A percentile compares a stretch with the other conserved stretches of the same genome.
Conservation (phyloP, 371 early-diverging fungal genomes). For the Batkoa obscura region DNA sequence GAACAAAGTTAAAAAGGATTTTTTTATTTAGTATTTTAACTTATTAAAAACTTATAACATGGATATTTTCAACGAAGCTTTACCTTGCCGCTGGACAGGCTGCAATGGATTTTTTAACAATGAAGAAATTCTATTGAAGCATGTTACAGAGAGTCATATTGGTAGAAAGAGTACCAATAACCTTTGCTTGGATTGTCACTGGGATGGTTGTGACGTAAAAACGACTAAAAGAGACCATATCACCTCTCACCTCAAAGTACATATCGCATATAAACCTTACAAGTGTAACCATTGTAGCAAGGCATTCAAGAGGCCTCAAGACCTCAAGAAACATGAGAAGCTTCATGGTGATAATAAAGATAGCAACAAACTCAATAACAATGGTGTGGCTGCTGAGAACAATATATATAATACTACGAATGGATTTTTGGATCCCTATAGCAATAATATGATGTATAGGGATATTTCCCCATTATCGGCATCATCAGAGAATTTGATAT, state of each 20-base stretch:
- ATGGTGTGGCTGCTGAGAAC: too few relatives aligned
- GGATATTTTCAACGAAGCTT: not conserved
- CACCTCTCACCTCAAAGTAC: constrained; percentile 78
- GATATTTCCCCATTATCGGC: not conserved
- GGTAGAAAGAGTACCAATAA: constrained; percentile 79
- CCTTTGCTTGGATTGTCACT: constrained; percentile 68
- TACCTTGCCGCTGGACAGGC: not conserved
- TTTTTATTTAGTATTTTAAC: too few relatives aligned
- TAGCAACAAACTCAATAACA: not conserved
- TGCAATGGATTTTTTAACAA: constrained; percentile 14
- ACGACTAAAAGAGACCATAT: constrained; percentile 83
- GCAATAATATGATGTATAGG: too few relatives aligned
- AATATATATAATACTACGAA: too few relatives aligned
- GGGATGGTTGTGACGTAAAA: constrained; percentile 58
- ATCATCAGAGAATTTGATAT: not conserved
- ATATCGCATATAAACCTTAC: constrained; percentile 80
- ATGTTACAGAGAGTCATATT: constrained; percentile 71
- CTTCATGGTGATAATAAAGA: constrained; percentile 39
- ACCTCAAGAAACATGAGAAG: constrained; percentile 81
- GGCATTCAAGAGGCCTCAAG: constrained; percentile 84
- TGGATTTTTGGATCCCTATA: too few relatives aligned
- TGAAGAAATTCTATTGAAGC: constrained; percentile 61
- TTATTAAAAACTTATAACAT: not conserved
- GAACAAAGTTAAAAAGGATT: too few relatives aligned
- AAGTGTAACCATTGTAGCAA: constrained; percentile 56